phyloP scores from a whole-genome alignment of 148 eudicot genomes.

The Salicornia ramosissima region DNA sequence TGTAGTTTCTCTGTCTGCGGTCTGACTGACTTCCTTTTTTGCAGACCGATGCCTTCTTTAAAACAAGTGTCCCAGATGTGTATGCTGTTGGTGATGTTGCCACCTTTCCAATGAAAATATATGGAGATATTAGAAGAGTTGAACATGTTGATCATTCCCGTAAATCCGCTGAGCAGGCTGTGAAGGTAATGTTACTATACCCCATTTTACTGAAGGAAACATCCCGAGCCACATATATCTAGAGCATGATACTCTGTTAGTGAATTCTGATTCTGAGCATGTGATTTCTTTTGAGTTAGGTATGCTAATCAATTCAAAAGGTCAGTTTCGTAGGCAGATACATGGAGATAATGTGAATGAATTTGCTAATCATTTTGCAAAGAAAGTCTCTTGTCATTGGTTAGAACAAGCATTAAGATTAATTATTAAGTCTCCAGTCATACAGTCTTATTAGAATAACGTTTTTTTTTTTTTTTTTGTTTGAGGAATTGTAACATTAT shows the following conservation, averaged over 20 bases:
- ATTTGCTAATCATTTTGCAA: neutral
- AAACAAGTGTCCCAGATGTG: constrained; percentile 72
- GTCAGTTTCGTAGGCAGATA: neutral
- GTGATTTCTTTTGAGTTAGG: neutral
- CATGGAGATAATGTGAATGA: neutral
- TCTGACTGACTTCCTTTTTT: constrained; percentile 18
- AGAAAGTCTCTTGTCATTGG: neutral
- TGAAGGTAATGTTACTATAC: constrained; percentile 48
- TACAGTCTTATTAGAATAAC: too few species aligned
- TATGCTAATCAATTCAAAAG: neutral
- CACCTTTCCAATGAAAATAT: constrained; percentile 89
- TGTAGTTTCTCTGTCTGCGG: neutral
- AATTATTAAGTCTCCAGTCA: too few species aligned
- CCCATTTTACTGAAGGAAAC: neutral
- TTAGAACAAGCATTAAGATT: too few species aligned
- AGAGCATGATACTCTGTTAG: neutral
- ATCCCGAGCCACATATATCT: neutral
- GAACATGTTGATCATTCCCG: constrained; percentile 98
- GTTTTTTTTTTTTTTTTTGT: too few species aligned
- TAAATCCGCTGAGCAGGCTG: constrained; percentile 99
- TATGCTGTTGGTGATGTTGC: constrained; percentile 99
- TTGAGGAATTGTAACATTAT: too few species aligned
- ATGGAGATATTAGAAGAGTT: constrained; percentile 78
- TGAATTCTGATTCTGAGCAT: neutral
- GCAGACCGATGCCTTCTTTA: constrained; percentile 95